Evolutionary conservation across 495 filamentous ascomycete species (phyloP).

Genomic region (Xylaria grammica): DNA sequence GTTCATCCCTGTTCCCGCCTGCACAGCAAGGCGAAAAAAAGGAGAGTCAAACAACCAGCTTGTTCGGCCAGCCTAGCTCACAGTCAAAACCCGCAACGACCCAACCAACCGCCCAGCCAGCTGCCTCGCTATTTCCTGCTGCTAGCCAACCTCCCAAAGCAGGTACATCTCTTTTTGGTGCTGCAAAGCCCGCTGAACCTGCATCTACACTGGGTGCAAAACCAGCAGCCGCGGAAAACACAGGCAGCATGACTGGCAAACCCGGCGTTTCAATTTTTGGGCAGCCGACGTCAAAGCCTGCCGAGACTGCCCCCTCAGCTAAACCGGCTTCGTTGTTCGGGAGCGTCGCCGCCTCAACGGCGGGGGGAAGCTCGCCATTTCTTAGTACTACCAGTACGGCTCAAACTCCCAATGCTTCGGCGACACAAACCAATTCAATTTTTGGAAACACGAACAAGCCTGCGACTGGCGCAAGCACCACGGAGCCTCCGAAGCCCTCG

Average conservation of each 20-base stretch:
- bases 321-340: slow-evolving; percentile 31
- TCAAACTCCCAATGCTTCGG: slow-evolving; percentile 23
- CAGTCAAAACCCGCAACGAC: slow-evolving; percentile 24
- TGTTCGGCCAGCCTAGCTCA: slow-evolving; percentile 25
- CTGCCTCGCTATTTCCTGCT: slow-evolving; percentile 25
- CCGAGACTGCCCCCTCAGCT: slow-evolving; percentile 24
- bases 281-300: slow-evolving; percentile 30
- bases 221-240: slow-evolving; percentile 23
- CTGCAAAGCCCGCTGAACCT: slow-evolving; percentile 30
- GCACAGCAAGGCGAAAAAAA: slow-evolving; percentile 29
- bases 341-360: slow-evolving; percentile 21
- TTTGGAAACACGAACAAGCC: slow-evolving; percentile 34
- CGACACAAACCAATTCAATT: slow-evolving; percentile 29
- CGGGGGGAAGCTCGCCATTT: slow-evolving; percentile 24
- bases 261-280: slow-evolving; percentile 20
- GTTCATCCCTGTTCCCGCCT: slow-evolving; percentile 25
- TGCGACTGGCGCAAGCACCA: slow-evolving; percentile 23
- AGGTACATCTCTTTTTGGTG: slow-evolving; percentile 24
- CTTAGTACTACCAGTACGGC: slow-evolving; percentile 23
- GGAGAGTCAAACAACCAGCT: slow-evolving; percentile 21
- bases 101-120: too few relatives aligned
- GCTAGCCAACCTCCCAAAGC: slow-evolving; percentile 23
- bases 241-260: slow-evolving; percentile 12
- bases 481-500: slow-evolving; percentile 29
- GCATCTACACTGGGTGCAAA: slow-evolving; percentile 31